A percentile compares a stretch with the other conserved stretches of the same genome.
These are phyloP conservation scores for Moesziomyces sp. DNA, from an alignment of 1,284 basidiomycete genomes.

Conservation along the genomic window DNA sequence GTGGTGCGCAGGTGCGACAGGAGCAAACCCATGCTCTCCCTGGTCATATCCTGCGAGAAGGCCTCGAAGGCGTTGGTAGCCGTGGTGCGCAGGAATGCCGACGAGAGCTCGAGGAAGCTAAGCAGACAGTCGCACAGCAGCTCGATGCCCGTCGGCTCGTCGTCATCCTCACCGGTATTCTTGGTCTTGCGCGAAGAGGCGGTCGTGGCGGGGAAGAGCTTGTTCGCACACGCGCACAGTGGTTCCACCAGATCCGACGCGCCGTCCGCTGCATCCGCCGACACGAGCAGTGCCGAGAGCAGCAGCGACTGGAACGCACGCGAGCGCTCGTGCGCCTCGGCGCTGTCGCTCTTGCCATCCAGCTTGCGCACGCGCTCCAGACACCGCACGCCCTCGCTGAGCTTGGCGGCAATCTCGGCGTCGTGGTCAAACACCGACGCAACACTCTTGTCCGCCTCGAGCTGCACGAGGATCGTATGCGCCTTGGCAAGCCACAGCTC, in stretches of 20 bases:
- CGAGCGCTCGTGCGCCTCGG: conserved; percentile 22
- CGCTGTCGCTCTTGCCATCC: conserved; percentile 29
- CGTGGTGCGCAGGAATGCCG: conserved; percentile 81
- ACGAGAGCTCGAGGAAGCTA: conserved; percentile 85
- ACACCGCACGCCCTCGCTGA: conserved; percentile 30
- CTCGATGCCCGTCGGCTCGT: conserved; percentile 77
- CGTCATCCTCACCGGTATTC: conserved; percentile 68
- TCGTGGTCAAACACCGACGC: conserved; percentile 44
- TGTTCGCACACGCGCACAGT: conserved; percentile 62
- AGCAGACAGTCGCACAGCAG: conserved; percentile 87
- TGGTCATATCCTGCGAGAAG: conserved; percentile 77
- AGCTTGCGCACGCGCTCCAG: conserved; percentile 52
- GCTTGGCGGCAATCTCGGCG: conserved; percentile 44
- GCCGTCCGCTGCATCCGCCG: conserved; percentile 71
- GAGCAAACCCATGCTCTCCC: conserved; percentile 83
- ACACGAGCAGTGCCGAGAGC: conserved; percentile 52
- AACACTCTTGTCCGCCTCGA: conserved; percentile 80
- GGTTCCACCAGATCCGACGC: conserved; percentile 58
- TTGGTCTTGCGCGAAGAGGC: conserved; percentile 21
- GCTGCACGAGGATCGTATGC: conserved; percentile 73
- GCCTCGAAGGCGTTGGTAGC: conserved; percentile 85
- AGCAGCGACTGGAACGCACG: conserved; percentile 56
- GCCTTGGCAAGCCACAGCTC: conserved; percentile 83
- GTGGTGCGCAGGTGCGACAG: conserved; percentile 68
- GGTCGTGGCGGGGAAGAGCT: conserved; percentile 37